Evolutionary conservation across 345 rosid species (phyloP), one percentile per base, ranked within the genome.

Genomic region (Gossypium herbaceum): DNA sequence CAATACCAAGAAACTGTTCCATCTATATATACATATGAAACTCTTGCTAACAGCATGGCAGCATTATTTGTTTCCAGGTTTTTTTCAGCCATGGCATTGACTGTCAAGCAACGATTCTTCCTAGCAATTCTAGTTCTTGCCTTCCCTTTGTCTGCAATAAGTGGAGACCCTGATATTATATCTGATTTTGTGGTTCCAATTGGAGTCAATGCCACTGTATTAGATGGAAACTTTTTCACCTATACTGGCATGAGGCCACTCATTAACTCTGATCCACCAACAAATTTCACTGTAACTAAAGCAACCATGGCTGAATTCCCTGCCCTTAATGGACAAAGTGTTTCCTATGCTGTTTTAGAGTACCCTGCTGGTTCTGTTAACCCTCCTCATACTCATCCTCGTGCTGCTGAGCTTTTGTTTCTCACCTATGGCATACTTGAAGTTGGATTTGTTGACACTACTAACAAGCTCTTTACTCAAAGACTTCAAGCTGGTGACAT

Each of bases 241-340:
- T 41, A 17, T 10, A 58, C 75, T 0, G 57, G 67, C 24, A 44
- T 73, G 57, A 60, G 75, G 44, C 5, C 17, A 1, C 17, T 73
- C n/a, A 0, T 73, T 12, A 39, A 6, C 67, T 15, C 67, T 24
- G 2, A 5, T 20, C 68, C 76, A 60, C 68, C 76, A 4, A 13
- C 68, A 17, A 73, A 27, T 60, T 73, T 73, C 76, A 13, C 59
- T 9, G 68, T 47, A 0, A 45, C 57, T 12, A 73, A 73, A 47
- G 76, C 59, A 73, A 5, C 76, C 68, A 60, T 73, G 76, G 68
- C 45, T 17, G 76, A 73, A 50, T 73, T 73, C 58, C 76, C 76
- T 2, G 68, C 68, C n/a, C 68, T 73, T 9, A 73, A 60, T 16
- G 76, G 76, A 10, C 59, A 73, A 60, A 73, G 59, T 47, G 76